Conservation (phyloP, 2,329 filamentous ascomycete genomes). For the Colletotrichum australisinense region DNA sequence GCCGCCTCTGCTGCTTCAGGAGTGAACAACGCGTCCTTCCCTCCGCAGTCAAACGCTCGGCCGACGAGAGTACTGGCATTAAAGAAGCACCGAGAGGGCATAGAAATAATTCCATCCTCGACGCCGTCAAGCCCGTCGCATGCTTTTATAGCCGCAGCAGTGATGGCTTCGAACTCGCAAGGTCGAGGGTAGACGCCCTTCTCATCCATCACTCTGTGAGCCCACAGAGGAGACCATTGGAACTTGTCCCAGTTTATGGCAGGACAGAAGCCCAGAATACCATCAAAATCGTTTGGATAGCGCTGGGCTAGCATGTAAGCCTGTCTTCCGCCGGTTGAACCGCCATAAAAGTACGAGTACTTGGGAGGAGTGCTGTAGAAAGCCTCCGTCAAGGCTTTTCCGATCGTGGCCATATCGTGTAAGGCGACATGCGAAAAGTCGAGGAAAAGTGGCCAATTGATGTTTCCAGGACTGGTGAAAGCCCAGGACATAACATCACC, state of each 20-base stretch:
- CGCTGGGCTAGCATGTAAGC: constrained; percentile 64
- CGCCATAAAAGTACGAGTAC: constrained; percentile 66
- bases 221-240: constrained; percentile 6
- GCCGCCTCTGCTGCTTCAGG: constrained; percentile 19
- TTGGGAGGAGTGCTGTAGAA: constrained; percentile 57
- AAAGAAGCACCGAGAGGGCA: constrained; percentile 5
- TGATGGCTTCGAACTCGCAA: constrained; percentile 47
- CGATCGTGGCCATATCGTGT: constrained; percentile 52
- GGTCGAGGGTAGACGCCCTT: background rate
- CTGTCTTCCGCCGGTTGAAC: constrained; percentile 70
- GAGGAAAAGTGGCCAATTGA: background rate
- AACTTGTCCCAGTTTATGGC: constrained; percentile 50
- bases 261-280: constrained; percentile 61
- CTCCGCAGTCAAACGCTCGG: constrained; percentile 5
- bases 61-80: constrained; percentile 35
- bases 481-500: constrained; percentile 34
- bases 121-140: constrained; percentile 62
- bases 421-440: constrained; percentile 4
- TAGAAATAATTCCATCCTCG: constrained; percentile 55
- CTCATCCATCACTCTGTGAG: background rate
- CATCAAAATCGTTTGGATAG: constrained; percentile 68
- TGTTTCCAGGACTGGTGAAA: constrained; percentile 17
- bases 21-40: constrained; percentile 39
- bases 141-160: constrained; percentile 44
- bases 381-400: constrained; percentile 57